These are phyloP conservation scores for Starmerella vitae DNA, from an alignment of 805 yeast species.

Conservation along the genomic window DNA sequence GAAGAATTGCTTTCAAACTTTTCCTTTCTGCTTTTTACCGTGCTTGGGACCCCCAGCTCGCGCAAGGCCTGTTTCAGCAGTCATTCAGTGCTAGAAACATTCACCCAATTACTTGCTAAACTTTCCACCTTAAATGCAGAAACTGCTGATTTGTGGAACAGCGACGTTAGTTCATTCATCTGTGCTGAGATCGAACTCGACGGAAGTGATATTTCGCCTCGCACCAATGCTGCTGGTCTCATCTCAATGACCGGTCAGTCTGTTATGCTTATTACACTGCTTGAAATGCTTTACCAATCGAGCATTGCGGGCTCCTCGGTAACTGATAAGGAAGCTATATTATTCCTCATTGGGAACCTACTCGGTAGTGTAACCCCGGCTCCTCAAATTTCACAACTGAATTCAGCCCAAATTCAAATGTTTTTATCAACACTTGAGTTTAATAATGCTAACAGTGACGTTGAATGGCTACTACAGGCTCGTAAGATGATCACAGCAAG, in stretches of 20 bases:
- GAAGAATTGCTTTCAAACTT: conserved; percentile 16
- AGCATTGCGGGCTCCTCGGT: conserved; percentile 1
- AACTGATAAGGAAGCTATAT: conserved; percentile 13
- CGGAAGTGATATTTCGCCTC: conserved; percentile 37
- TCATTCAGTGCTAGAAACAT: conserved; percentile 3
- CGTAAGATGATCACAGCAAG: conserved; percentile 20
- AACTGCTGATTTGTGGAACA: conserved; percentile 35
- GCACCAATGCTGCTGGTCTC: conserved; percentile 51
- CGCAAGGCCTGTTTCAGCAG: conserved; percentile 2
- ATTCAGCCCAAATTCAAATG: conserved; percentile 4
- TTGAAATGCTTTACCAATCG: conserved; percentile 5
- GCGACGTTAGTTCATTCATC: conserved; percentile 56
- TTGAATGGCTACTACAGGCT: conserved; percentile 9
- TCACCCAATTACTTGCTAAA: conserved; percentile 24
- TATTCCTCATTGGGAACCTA: conserved; percentile 16
- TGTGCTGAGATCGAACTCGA: conserved; percentile 58
- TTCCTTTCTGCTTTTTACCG: conserved; percentile 15
- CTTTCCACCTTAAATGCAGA: conserved; percentile 34
- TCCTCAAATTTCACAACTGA: conserved; percentile 3
- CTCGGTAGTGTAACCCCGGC: conserved; percentile 18
- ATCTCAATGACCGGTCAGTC: conserved; percentile 36
- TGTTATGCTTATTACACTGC: conserved; percentile 8
- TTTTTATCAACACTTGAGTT: conserved; percentile 9
- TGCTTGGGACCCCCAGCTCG: conserved; percentile 10
- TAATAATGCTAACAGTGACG: background rate